Base-by-base conservation (phyloP, 305 asterid genomes). In the Andrographis paniculata region DNA sequence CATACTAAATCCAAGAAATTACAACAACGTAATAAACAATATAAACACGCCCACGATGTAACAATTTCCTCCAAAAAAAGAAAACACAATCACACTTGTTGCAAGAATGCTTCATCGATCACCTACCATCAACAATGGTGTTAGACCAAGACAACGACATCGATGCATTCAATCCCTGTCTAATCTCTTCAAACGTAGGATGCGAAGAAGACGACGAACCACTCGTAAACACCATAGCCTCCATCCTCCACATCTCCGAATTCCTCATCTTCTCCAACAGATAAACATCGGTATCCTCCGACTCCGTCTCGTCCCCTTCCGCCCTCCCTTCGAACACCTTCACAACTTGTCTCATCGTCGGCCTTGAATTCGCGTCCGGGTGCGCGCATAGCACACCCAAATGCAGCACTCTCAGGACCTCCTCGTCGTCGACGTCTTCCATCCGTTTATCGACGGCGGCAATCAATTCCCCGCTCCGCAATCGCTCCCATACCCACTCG, bases 271-370 rank as follows among this genome's bases (percentile, higher is more conserved):
- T 70, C 3, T 64, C 76, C 16, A 84, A 55, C n/a, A 80, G 73
- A 24, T 74, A 60, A 1, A 36, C 18, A 3, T 68, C 75, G 84
- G 70, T 72, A 18, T 70, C 77, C 16, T 78, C 85, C 0, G 19
- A 54, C 8, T 63, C 81, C 0, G 42, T 1, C 18, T 73, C 83
- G 31, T 53, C 56, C 7, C 31, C 61, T 59, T 65, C 83, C 15
- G 11, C 56, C 51, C 53, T 74, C 50, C 70, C 80, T 50, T 78
- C 80, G 5, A 84, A 76, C 23, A 78, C 36, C 28, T 78, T 84
- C 69, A 74, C 73, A 2, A 73, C 82, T 49, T 73, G 91, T 59
- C 85, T 75, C 88, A 84, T 84, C 11, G 64, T 80, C 15, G 92
- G 88, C 73, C 94, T 64, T 1, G 63, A 61, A 20, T 41, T 75